Conservation (phyloP, 768 basidiomycete genomes). For the Pulveroboletus sp. region DNA sequence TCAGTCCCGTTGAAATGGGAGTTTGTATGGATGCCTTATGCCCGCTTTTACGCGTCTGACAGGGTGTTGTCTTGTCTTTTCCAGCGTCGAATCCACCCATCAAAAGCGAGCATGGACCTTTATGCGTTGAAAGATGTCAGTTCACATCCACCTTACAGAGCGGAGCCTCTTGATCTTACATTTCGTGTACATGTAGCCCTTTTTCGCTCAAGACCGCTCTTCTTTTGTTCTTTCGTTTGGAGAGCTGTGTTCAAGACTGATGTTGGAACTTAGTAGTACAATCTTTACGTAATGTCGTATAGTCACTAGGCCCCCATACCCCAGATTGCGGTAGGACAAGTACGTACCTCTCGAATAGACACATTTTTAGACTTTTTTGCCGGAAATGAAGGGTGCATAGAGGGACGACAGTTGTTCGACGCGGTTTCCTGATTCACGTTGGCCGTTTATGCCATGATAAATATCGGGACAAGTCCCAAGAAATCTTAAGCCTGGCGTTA, state of each 20-base stretch:
- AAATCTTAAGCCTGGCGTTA: too few species aligned
- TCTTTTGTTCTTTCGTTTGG: not conserved
- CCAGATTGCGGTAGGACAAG: not conserved
- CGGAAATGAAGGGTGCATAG: too few species aligned
- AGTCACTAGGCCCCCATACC: not conserved
- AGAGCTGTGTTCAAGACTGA: not conserved
- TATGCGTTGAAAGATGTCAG: not conserved
- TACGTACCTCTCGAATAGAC: too few species aligned
- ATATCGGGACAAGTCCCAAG: not conserved
- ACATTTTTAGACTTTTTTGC: too few species aligned
- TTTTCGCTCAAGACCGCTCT: not conserved
- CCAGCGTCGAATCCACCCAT: not conserved
- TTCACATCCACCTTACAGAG: not conserved
- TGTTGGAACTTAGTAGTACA: not conserved
- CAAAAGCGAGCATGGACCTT: not conserved
- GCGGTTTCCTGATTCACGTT: too few species aligned
- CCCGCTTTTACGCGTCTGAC: not conserved
- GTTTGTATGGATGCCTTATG: not conserved
- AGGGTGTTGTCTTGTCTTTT: not conserved
- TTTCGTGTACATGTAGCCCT: conserved; percentile 6
- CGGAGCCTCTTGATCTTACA: not conserved
- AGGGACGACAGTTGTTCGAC: too few species aligned
- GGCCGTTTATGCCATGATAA: not conserved
- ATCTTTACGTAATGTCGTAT: not conserved
- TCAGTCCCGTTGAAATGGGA: not conserved